phyloP scores from a whole-genome alignment of 148 eudicot species.

The Amaranthus hypochondriacus region DNA sequence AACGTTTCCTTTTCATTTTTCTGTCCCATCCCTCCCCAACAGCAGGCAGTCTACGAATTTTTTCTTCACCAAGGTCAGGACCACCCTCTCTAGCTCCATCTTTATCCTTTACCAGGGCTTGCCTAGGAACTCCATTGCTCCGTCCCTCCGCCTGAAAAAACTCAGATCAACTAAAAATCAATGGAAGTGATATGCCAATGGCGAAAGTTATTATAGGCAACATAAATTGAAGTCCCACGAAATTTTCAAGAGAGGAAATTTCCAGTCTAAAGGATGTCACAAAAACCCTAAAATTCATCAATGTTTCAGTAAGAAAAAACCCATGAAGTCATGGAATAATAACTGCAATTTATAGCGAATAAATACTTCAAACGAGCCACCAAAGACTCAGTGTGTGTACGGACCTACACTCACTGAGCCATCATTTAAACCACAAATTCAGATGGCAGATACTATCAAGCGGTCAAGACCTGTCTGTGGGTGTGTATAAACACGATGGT shows the following conservation, averaged over 20 bases:
- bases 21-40: slow-evolving; percentile 97
- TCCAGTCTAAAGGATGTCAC: neutral
- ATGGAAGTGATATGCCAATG: neutral
- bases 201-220: neutral
- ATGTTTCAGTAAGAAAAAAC: neutral
- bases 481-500: too few species aligned
- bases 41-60: slow-evolving; percentile 64
- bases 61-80: slow-evolving; percentile 66
- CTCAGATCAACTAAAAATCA: slow-evolving; percentile 1
- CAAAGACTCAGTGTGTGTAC: too few species aligned
- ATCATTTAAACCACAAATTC: too few species aligned
- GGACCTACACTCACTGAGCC: too few species aligned
- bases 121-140: slow-evolving; percentile 56
- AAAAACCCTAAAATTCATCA: neutral
- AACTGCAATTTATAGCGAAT: neutral
- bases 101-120: slow-evolving; percentile 59
- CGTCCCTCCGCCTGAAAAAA: slow-evolving; percentile 57
- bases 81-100: slow-evolving; percentile 53
- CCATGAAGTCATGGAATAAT: neutral
- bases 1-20: slow-evolving; percentile 84
- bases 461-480: too few species aligned
- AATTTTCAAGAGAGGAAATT: neutral
- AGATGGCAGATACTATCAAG: too few species aligned
- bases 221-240: neutral
- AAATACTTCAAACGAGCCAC: too few species aligned